Evolutionary conservation across 352 stramenopile genomes (phyloP).

Genomic region (Pythium utonaiense): DNA sequence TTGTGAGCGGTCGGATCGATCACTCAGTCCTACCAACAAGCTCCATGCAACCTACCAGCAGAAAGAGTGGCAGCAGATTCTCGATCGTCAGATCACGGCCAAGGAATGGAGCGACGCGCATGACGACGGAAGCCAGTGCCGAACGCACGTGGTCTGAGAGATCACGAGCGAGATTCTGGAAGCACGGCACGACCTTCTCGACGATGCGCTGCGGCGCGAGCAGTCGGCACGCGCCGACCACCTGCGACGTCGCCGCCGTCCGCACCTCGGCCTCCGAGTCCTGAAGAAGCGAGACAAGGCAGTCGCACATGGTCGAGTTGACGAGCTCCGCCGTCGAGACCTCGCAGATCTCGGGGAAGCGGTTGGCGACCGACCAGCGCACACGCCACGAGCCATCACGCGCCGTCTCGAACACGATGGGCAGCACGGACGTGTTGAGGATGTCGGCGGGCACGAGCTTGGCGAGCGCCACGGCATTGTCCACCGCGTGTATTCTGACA

Average conservation of each 20-base stretch:
- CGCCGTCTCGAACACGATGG: conserved; percentile 89
- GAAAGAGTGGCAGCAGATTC: conserved; percentile 93
- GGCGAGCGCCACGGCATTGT: conserved; percentile 95
- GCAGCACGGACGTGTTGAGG: conserved; percentile 83
- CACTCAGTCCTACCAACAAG: too few species aligned
- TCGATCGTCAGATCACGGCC: conserved; percentile 92
- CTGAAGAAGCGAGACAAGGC: conserved; percentile 93
- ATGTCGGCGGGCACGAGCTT: conserved; percentile 69
- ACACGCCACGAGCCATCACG: conserved; percentile 98
- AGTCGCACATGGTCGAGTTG: conserved; percentile 71
- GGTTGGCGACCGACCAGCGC: conserved; percentile 96
- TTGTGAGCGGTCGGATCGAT: not conserved
- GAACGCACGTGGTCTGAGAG: conserved; percentile 96
- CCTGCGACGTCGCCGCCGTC: conserved; percentile 93
- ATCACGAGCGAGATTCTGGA: conserved; percentile 94
- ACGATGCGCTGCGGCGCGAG: conserved; percentile 66
- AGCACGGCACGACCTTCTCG: conserved; percentile 76
- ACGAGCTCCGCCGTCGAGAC: conserved; percentile 76
- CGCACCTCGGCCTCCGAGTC: conserved; percentile 97
- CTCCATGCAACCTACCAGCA: conserved; percentile 84
- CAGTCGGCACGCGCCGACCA: conserved; percentile 54
- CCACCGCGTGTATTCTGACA: conserved; percentile 96
- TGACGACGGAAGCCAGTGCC: conserved; percentile 93
- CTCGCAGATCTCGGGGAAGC: conserved; percentile 92
- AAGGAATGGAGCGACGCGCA: conserved; percentile 93